A percentile compares a stretch with the other conserved stretches of the same genome.
Evolutionary conservation across 2,329 filamentous ascomycete species (phyloP).

Genomic region (Trichothecium roseum): DNA sequence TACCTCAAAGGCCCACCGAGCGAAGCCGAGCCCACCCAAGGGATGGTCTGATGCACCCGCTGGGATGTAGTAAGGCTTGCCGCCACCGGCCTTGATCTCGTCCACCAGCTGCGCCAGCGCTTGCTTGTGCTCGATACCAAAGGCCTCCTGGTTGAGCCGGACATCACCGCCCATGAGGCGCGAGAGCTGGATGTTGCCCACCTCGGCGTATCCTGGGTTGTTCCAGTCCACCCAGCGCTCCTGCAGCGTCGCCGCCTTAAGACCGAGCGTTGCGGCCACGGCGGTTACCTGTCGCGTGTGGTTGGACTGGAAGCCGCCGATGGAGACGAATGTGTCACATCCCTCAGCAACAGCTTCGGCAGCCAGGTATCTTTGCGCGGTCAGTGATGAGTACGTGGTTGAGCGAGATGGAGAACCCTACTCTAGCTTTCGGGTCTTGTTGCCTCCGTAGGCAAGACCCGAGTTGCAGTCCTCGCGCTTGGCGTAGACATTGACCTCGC

Average conservation of each 20-base stretch:
- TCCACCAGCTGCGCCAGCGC: slow-evolving; percentile 43
- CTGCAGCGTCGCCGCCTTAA: slow-evolving; percentile 43
- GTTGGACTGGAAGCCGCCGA: slow-evolving; percentile 61
- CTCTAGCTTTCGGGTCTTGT: slow-evolving; percentile 62
- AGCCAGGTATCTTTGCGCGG: slow-evolving; percentile 43
- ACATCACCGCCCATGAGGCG: slow-evolving; percentile 58
- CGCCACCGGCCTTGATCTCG: slow-evolving; percentile 40
- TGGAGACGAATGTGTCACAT: slow-evolving; percentile 52
- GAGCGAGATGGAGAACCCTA: slow-evolving; percentile 16
- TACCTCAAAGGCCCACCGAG: slow-evolving; percentile 61
- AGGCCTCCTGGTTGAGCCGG: slow-evolving; percentile 45
- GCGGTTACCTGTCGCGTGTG: slow-evolving; percentile 59
- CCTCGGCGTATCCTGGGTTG: slow-evolving; percentile 48
- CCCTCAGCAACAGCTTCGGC: slow-evolving; percentile 48
- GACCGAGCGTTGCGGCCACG: slow-evolving; percentile 45
- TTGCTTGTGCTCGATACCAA: slow-evolving; percentile 60
- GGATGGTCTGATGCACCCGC: slow-evolving; percentile 62
- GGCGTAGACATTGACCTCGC: slow-evolving; percentile 53
- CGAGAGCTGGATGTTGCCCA: slow-evolving; percentile 63
- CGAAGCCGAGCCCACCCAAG: slow-evolving; percentile 59
- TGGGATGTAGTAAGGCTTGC: slow-evolving; percentile 61
- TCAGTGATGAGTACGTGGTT: slow-evolving; percentile 1
- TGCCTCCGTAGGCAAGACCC: slow-evolving; percentile 55
- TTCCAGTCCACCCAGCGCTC: slow-evolving; percentile 59
- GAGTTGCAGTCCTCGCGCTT: slow-evolving; percentile 66